Conservation (phyloP, 768 basidiomycete species). For the Serendipita sp. region DNA sequence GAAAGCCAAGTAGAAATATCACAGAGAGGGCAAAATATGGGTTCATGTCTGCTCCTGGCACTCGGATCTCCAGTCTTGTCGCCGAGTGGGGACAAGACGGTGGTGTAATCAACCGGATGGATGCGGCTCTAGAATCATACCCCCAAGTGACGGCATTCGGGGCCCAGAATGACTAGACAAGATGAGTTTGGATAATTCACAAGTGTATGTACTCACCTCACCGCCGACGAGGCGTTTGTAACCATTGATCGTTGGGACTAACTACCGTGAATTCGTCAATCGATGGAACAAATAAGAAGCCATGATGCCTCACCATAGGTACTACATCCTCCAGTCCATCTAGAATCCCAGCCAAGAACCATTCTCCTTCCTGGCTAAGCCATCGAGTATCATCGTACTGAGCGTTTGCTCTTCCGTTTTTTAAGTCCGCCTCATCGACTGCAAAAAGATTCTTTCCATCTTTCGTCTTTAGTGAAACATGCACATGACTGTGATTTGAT, state of each 20-base stretch:
- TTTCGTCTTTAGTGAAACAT: slow-evolving; percentile 64
- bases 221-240: slow-evolving; percentile 94
- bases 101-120: slow-evolving; percentile 81
- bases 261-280: slow-evolving; percentile 21
- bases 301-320: slow-evolving; percentile 29
- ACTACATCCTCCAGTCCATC: slow-evolving; percentile 66
- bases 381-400: slow-evolving; percentile 68
- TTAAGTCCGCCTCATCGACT: slow-evolving; percentile 39
- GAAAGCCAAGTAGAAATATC: slow-evolving; percentile 70
- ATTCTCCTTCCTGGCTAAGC: slow-evolving; percentile 69
- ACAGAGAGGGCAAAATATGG: slow-evolving; percentile 79
- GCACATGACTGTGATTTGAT: slow-evolving; percentile 49
- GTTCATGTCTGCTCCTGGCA: slow-evolving; percentile 96
- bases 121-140: slow-evolving; percentile 87
- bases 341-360: slow-evolving; percentile 87
- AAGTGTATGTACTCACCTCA: slow-evolving; percentile 28
- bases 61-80: slow-evolving; percentile 82
- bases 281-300: slow-evolving; percentile 42
- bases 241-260: slow-evolving; percentile 85
- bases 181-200: slow-evolving; percentile 14
- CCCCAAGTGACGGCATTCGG: slow-evolving; percentile 88
- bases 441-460: slow-evolving; percentile 71
- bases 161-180: slow-evolving; percentile 57
- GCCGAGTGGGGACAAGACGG: slow-evolving; percentile 68
- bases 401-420: slow-evolving; percentile 51